Percentiles rank a stretch among this genome's conserved stretches.
These are phyloP conservation scores for Reticulomyxa filosa DNA, from an alignment of 78 protist species.

Conservation along the genomic window DNA sequence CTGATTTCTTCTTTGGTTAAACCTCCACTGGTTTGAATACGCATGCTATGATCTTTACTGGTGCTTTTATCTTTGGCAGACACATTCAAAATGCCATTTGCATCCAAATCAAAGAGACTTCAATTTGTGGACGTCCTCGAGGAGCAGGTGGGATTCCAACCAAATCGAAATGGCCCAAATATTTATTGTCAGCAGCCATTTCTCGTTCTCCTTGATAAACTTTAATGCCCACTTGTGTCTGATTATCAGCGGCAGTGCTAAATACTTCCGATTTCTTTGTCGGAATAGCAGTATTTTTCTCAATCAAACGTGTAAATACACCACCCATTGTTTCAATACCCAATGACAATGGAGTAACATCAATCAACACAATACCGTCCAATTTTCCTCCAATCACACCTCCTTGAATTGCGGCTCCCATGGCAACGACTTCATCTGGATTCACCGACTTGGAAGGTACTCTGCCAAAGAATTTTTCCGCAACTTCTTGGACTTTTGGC, in stretches of 20 bases:
- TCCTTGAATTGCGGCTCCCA: conserved; percentile 97
- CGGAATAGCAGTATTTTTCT: conserved; percentile 83
- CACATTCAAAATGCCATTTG: conserved; percentile 74
- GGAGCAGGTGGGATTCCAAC: conserved; percentile 69
- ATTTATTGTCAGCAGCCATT: conserved; percentile 84
- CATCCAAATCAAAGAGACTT: conserved; percentile 75
- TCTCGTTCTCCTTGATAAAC: conserved; percentile 96
- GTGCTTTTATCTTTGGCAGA: conserved; percentile 87
- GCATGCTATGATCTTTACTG: conserved; percentile 55
- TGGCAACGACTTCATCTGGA: conserved; percentile 99
- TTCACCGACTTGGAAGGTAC: conserved; percentile 85
- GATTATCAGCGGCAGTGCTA: conserved; percentile 97
- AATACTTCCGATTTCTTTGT: conserved; percentile 70
- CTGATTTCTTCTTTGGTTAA: conserved; percentile 70
- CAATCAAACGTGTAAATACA: conserved; percentile 56
- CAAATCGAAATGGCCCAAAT: conserved; percentile 76
- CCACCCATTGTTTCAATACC: conserved; percentile 90
- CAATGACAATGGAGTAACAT: conserved; percentile 85
- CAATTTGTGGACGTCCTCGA: conserved; percentile 84
- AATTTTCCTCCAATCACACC: conserved; percentile 76
- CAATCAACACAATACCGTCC: conserved; percentile 58
- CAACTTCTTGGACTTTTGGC: conserved; percentile 80
- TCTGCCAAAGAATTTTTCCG: conserved; percentile 48
- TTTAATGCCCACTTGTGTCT: conserved; percentile 88
- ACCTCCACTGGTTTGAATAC: conserved; percentile 81